Conservation (phyloP, 2,329 filamentous ascomycete species). For the Aspergillus sp. region DNA sequence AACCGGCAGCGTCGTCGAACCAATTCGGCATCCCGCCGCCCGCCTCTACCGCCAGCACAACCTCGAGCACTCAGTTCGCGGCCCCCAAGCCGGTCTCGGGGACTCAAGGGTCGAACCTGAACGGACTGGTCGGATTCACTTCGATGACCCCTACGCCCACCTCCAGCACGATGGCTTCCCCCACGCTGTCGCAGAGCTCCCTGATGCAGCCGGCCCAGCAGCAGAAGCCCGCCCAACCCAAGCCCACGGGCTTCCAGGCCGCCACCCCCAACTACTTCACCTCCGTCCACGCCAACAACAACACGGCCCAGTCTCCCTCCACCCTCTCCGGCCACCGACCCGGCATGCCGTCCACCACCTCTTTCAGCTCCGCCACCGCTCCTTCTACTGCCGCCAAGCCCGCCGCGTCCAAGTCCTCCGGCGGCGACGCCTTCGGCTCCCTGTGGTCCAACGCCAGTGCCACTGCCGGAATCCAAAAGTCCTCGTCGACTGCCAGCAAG, state of each 20-base stretch:
- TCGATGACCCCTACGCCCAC: conserved; percentile 74
- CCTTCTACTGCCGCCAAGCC: conserved; percentile 51
- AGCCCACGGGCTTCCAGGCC: conserved; percentile 69
- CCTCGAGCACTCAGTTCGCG: conserved; percentile 67
- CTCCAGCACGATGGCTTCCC: conserved; percentile 53
- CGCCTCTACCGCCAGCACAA: conserved; percentile 49
- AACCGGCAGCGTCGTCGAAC: conserved; percentile 34
- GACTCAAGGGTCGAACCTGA: conserved; percentile 75
- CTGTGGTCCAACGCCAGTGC: conserved; percentile 72
- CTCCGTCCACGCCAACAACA: conserved; percentile 58
- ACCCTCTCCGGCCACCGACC: conserved; percentile 28
- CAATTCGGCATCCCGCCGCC: conserved; percentile 45
- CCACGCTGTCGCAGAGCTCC: conserved; percentile 53
- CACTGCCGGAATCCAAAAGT: conserved; percentile 73
- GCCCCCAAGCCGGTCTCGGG: conserved; percentile 83
- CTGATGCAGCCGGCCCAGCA: conserved; percentile 35
- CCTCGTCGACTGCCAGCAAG: conserved; percentile 57
- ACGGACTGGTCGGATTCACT: conserved; percentile 74
- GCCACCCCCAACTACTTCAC: conserved; percentile 92
- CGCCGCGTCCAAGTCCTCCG: conserved; percentile 49
- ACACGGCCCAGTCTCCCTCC: conserved; percentile 30
- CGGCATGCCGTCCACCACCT: conserved; percentile 37
- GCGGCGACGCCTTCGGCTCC: conserved; percentile 84
- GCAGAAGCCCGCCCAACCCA: conserved; percentile 47
- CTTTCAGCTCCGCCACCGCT: conserved; percentile 39